Conservation (phyloP, 495 filamentous ascomycete genomes). For the Annulohypoxylon stygium region DNA sequence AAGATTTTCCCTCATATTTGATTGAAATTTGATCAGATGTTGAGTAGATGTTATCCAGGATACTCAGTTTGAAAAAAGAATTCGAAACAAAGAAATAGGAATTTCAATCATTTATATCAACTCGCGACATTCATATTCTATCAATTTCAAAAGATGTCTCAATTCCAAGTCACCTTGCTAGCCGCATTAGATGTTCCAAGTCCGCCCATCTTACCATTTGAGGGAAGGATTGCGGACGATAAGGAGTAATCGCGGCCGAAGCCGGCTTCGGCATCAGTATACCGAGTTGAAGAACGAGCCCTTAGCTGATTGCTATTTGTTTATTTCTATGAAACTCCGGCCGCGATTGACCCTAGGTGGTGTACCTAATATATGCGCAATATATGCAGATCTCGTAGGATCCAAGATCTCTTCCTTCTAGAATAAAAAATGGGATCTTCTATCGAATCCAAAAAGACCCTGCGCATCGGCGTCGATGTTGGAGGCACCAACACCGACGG, state of each 20-base stretch:
- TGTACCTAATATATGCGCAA: background rate
- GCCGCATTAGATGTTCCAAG: slow-evolving; percentile 3
- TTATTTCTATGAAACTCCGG: slow-evolving; percentile 15
- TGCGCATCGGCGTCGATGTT: slow-evolving; percentile 62
- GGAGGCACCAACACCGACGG: slow-evolving; percentile 74
- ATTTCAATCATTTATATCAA: background rate
- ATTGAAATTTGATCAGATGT: too few relatives aligned
- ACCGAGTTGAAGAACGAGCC: slow-evolving; percentile 5
- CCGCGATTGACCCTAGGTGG: background rate
- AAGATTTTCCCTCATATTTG: background rate
- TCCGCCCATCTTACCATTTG: background rate
- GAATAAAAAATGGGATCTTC: slow-evolving; percentile 43
- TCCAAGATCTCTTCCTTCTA: slow-evolving; percentile 1
- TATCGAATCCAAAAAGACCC: slow-evolving; percentile 32
- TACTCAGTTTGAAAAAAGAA: background rate
- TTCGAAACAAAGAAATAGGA: background rate
- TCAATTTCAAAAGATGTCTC: background rate
- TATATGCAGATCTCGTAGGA: background rate
- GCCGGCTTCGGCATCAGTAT: slow-evolving; percentile 27
- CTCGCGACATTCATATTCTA: background rate
- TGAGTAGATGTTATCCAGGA: background rate
- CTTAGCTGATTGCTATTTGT: background rate
- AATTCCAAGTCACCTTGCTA: slow-evolving; percentile 9
- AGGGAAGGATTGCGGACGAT: background rate
- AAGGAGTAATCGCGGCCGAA: slow-evolving; percentile 25